Base-by-base conservation (phyloP, 2,329 filamentous ascomycete species). In the Xylaria sp. region DNA sequence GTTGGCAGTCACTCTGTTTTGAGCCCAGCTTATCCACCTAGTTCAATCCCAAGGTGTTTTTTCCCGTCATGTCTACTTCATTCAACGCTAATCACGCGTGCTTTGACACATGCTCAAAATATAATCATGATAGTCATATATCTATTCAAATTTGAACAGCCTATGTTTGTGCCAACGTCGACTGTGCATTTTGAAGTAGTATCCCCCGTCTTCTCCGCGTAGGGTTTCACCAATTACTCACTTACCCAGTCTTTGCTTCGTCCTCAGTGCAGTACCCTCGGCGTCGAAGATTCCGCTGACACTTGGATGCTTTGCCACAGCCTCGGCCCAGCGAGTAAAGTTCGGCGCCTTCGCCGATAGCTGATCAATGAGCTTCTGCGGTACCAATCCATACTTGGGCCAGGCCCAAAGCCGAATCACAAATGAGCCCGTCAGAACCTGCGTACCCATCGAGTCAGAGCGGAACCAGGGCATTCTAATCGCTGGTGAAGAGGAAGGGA, bases 401-500 rank as follows among this genome's bases (percentile, higher is more conserved):
- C 88, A 83, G 1, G 83, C 79, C 54, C 89, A 83, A 7, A 90
- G 77, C 1, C 92, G 85, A 23, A 94, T 76, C 10, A 92, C 76
- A 77, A 94, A 94, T 0, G 91, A 89, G 0, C 88, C 91, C 1
- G 86, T 87, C 67, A 89, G 82, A 15, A 87, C 89, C 89, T 90
- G 66, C 44, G 31, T 20, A 12, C 31, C 5, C 28, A 20, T 52
- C n/a, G 6, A 20, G n/a, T 56, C 51, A 58, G 31, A 13, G 64
- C 25, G 60, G 20, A 68, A 28, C 41, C 7, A 48, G 39, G 15
- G 7, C 31, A 51, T 51, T 20, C 41, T 63, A 28, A 20, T 25
- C 62, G 8, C 51, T 59, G n/a, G n/a, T 7, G 6, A 37, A 20
- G 31, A 15, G 2, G 20, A 41, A 34, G 6, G 31, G n/a, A 10